A percentile compares a stretch with the other conserved stretches of the same genome.
These are phyloP conservation scores for Onygena corvina DNA, from an alignment of 2,329 filamentous ascomycete genomes.

Conservation along the genomic window DNA sequence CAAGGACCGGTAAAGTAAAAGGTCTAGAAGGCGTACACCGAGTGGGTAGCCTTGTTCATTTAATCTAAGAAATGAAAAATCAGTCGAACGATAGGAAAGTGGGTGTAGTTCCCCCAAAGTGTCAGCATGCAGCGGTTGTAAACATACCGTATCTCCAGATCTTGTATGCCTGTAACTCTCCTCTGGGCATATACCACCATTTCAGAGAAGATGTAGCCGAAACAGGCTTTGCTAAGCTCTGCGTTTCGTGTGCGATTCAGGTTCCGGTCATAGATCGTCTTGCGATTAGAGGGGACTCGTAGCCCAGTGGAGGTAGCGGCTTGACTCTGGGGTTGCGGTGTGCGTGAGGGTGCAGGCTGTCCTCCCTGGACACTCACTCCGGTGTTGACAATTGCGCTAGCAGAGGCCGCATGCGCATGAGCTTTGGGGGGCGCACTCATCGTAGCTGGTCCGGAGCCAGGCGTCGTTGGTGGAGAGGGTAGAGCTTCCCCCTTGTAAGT, in stretches of 20 bases:
- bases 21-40: conserved; percentile 85
- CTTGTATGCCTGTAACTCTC: conserved; percentile 80
- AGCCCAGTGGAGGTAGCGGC: conserved; percentile 43
- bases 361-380: background rate
- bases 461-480: background rate
- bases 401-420: conserved; percentile 15
- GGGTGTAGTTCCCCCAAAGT: no score
- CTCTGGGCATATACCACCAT: conserved; percentile 93
- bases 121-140: background rate
- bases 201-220: conserved; percentile 91
- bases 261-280: conserved; percentile 95
- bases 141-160: conserved; percentile 71
- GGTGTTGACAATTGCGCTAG: conserved; percentile 10
- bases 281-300: conserved; percentile 81
- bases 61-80: conserved; percentile 45
- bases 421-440: conserved; percentile 11
- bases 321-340: conserved; percentile 8
- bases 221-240: conserved; percentile 84
- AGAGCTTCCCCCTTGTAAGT: background rate
- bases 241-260: conserved; percentile 78
- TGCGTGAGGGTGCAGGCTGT: background rate
- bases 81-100: background rate
- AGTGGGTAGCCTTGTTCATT: conserved; percentile 89
- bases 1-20: conserved; percentile 73
- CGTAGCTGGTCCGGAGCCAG: background rate